A percentile compares a stretch with the other conserved stretches of the same genome.
Evolutionary conservation across 305 asterid species (phyloP).

Genomic region (Fraxinus xanthoxyloides): DNA sequence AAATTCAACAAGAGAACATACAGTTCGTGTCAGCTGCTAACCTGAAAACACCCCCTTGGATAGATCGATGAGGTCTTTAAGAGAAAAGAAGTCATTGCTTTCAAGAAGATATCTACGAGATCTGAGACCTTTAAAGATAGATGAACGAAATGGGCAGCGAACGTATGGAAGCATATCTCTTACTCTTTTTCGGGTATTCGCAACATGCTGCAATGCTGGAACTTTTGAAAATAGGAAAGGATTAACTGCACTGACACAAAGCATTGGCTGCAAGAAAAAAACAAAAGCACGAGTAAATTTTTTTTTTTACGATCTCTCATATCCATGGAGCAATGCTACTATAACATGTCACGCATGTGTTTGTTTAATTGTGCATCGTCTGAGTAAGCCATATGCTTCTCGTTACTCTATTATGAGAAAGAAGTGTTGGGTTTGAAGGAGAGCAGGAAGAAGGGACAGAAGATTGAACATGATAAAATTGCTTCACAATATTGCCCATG

Average conservation of each 20-base stretch:
- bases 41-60: conserved; percentile 96
- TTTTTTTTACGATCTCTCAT: neutral
- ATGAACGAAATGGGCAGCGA: conserved; percentile 80
- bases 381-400: neutral
- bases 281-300: conserved; percentile 13
- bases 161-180: conserved; percentile 74
- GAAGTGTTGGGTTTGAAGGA: neutral
- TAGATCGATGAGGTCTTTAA: conserved; percentile 82
- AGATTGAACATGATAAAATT: conserved; percentile 1
- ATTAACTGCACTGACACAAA: conserved; percentile 93
- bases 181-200: conserved; percentile 72
- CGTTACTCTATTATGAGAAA: neutral
- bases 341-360: neutral
- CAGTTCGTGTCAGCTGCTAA: conserved; percentile 29
- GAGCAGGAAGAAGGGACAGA: neutral
- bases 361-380: neutral
- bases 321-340: neutral
- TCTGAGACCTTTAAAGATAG: conserved; percentile 80
- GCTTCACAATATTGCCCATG: conserved; percentile 5
- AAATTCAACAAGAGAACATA: conserved; percentile 11
- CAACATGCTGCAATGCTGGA: conserved; percentile 86
- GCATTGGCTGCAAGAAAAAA: conserved; percentile 86
- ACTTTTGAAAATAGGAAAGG: conserved; percentile 82
- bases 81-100: conserved; percentile 83
- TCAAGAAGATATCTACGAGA: conserved; percentile 93